A percentile compares a stretch with the other conserved stretches of the same genome.
phyloP scores from a whole-genome alignment of 768 basidiomycete species.

The Hygrocybe punicea region DNA sequence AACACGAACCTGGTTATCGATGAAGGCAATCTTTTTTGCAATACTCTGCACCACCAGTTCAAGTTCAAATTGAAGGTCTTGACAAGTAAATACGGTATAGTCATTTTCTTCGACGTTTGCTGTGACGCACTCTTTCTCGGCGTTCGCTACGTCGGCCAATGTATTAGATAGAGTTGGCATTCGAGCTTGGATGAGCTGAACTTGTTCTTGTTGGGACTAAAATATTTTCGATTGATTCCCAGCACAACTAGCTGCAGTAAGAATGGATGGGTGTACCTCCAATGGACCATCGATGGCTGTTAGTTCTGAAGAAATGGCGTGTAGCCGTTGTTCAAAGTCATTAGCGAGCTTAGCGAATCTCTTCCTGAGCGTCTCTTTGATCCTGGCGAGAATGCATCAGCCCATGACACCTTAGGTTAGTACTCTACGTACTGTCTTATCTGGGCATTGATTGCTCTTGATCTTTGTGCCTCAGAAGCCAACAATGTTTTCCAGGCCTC shows the following conservation, averaged over 20 bases:
- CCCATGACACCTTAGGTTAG: neutral
- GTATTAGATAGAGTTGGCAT: constrained; percentile 62
- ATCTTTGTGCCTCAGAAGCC: constrained; percentile 69
- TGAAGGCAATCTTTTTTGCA: constrained; percentile 88
- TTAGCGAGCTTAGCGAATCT: constrained; percentile 77
- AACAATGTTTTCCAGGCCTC: constrained; percentile 71
- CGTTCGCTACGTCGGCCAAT: constrained; percentile 52
- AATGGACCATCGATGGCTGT: constrained; percentile 70
- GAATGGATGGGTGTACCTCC: constrained; percentile 50
- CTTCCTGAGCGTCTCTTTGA: constrained; percentile 76
- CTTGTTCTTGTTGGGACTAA: constrained; percentile 71
- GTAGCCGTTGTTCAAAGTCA: constrained; percentile 66
- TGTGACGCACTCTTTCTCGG: constrained; percentile 72
- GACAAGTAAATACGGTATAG: constrained; percentile 83
- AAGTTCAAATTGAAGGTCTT: constrained; percentile 88
- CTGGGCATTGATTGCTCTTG: constrained; percentile 80
- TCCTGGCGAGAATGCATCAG: constrained; percentile 44
- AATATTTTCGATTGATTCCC: neutral
- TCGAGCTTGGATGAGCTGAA: constrained; percentile 60
- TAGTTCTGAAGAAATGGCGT: constrained; percentile 66
- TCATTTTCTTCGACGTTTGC: constrained; percentile 98
- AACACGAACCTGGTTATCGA: constrained; percentile 82
- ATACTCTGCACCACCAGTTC: constrained; percentile 78
- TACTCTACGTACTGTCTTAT: constrained; percentile 71
- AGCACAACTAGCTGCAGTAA: constrained; percentile 3